phyloP scores from a whole-genome alignment of 2,329 filamentous ascomycete species.

The Tolypocladium endophyticum region DNA sequence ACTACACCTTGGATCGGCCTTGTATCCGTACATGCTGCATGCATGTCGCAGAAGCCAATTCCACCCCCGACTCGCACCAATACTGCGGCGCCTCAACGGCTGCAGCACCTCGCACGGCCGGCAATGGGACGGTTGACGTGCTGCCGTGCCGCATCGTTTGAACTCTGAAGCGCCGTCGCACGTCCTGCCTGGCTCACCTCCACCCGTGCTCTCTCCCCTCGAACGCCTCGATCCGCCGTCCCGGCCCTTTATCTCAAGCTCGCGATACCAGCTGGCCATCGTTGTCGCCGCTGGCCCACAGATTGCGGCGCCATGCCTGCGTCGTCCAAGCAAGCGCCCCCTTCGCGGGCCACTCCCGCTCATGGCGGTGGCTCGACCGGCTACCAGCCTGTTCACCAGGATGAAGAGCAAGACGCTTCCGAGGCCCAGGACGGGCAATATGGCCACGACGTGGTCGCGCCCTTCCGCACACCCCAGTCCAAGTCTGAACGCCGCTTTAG shows the following conservation, averaged over 20 bases:
- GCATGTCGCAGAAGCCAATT: background rate
- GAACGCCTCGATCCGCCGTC: background rate
- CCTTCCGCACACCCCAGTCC: slow-evolving; percentile 6
- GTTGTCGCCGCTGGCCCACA: background rate
- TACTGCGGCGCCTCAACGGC: background rate
- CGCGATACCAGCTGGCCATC: background rate
- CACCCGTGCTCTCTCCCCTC: background rate
- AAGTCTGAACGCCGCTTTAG: slow-evolving; percentile 16
- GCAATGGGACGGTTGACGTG: background rate
- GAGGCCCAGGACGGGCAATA: slow-evolving; percentile 4
- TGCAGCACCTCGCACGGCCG: background rate
- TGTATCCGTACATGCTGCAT: background rate
- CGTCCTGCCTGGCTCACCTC: background rate
- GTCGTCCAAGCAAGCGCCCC: slow-evolving; percentile 1
- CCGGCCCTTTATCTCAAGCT: background rate
- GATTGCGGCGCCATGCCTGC: background rate
- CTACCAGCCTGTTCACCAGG: slow-evolving; percentile 23
- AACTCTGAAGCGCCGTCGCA: background rate
- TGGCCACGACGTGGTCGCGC: slow-evolving; percentile 4
- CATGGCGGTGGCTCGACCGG: slow-evolving; percentile 7
- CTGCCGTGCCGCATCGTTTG: background rate
- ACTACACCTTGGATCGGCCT: background rate
- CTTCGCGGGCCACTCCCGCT: slow-evolving; percentile 1
- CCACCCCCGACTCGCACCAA: background rate
- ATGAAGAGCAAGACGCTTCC: slow-evolving; percentile 11